Evolutionary conservation across 805 yeast species (phyloP).

Genomic region (Saturnispora galanensis): DNA sequence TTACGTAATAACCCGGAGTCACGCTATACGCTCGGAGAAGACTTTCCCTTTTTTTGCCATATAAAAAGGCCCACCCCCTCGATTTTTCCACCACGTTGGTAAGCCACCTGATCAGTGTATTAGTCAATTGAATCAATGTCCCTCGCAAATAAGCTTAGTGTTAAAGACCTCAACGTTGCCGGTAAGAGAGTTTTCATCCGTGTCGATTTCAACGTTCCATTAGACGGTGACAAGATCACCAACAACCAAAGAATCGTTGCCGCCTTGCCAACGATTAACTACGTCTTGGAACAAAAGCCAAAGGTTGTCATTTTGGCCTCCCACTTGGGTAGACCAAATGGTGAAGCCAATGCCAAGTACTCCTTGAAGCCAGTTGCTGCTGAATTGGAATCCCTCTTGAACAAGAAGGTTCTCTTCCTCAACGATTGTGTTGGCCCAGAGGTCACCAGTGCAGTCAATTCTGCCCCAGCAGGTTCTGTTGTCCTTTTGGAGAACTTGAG

Average conservation of each 20-base stretch:
- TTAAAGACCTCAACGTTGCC: conserved; percentile 76
- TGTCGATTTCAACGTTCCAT: conserved; percentile 92
- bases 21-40: neutral
- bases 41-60: neutral
- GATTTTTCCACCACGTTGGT: neutral
- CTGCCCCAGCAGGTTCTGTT: conserved; percentile 69
- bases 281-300: conserved; percentile 86
- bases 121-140: conserved; percentile 50
- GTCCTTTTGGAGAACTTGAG: conserved; percentile 94
- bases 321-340: conserved; percentile 99
- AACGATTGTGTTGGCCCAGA: conserved; percentile 87
- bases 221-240: conserved; percentile 94
- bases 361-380: conserved; percentile 88
- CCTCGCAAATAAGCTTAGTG: conserved; percentile 84
- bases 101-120: neutral
- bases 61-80: no score
- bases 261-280: conserved; percentile 96
- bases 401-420: conserved; percentile 69
- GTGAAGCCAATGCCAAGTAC: conserved; percentile 76
- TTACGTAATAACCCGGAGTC: neutral
- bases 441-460: conserved; percentile 70
- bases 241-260: conserved; percentile 99
- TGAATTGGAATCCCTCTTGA: conserved; percentile 75
- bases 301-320: conserved; percentile 89
- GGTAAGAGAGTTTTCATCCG: conserved; percentile 97